Base-by-base conservation (phyloP, 768 basidiomycete species). In the Leucocoprinus leucothites region DNA sequence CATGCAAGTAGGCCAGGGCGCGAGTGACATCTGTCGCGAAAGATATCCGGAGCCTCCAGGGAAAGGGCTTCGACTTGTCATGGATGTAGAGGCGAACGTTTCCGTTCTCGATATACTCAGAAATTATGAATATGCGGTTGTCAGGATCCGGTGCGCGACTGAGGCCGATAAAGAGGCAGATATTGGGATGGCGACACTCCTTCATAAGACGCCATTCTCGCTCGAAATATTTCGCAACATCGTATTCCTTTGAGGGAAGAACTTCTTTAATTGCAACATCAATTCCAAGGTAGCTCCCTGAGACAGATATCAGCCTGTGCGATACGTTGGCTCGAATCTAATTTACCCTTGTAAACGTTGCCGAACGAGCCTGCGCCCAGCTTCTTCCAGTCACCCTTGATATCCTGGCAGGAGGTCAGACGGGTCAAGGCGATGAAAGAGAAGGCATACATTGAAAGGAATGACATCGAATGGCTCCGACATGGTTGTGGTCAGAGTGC, bases 161-260 rank as follows among this genome's bases (percentile, higher is more conserved):
- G 58, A 95, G 82, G 22, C 96, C 96, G 45, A 98, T 84, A 74
- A 94, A 96, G 49, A 94, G 83, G 36, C 94, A 94, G 59, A 97
- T 91, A 65, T 95, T 94, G 8, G 92, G 91, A 71, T 94, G 94
- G 51, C 94, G 79, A 40, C 89, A 88, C 74, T 94, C 91, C 79
- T 94, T 93, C 94, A 98, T 97, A 26, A 98, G 82, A 26, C 91
- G 81, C 92, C 94, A 97, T 78, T 99, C 96, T n/a, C 96, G 82
- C 65, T 96, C 92, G 68, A 98, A 96, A 74, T 99, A 98, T 71
- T 99, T 99, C 63, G 87, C 81, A 34, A 97, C 94, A 63, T 97
- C 93, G 71, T 98, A 98, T 56, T 90, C 91, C 4, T 73, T 88
- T 19, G 90, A 94, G 0, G 93, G 93, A 7, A 97, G 77, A 2